Base-by-base conservation (phyloP, 306 rosid genomes). In the Cajanus cajan region DNA sequence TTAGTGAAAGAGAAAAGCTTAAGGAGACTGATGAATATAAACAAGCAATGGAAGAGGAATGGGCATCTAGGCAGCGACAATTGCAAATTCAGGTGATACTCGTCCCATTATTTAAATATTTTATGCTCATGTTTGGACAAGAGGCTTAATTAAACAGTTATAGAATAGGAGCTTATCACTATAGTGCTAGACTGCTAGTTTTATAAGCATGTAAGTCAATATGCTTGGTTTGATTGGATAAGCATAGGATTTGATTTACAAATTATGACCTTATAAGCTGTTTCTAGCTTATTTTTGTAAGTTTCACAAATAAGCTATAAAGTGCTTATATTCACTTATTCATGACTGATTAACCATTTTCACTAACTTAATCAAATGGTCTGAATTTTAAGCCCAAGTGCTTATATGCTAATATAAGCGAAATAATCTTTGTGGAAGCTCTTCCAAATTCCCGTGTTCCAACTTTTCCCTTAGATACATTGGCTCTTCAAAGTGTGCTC, bases 11-110 rank as follows among this genome's bases (percentile, higher is more conserved):
- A 77, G 98, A 95, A 86, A 91, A 81, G 88, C 88, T 85, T 34
- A 95, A 95, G 90, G 97, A 87, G 62, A 92, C 97, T 40, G 94
- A 89, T 81, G 98, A 91, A 81, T 95, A 91, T 86, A 95, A 85
- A 79, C 89, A 61, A 82, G 97, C 93, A 45, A 78, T 80, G 31
- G 98, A 93, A 77, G 97, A 86, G 82, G 99, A 95, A 85, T 87
- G 92, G 98, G 92, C 90, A 43, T 76, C 98, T 70, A 88, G 99
- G 88, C 91, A 93, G 81, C 85, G n/a, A 68, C 92, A 86, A 79
- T 71, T 95, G 81, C 90, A 73, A 88, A 81, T 87, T 89, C 99
- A 95, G 99, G 99, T 95, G 69, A 73, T 79, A 73, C 62, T 16
- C 64, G 5, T 74, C 68, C 24, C 34, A 25, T 54, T 40, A 40